Percentiles rank a stretch among this genome's conserved stretches.
Evolutionary conservation across 257 asterid species (phyloP).

Genomic region (Jacaranda mimosifolia): DNA sequence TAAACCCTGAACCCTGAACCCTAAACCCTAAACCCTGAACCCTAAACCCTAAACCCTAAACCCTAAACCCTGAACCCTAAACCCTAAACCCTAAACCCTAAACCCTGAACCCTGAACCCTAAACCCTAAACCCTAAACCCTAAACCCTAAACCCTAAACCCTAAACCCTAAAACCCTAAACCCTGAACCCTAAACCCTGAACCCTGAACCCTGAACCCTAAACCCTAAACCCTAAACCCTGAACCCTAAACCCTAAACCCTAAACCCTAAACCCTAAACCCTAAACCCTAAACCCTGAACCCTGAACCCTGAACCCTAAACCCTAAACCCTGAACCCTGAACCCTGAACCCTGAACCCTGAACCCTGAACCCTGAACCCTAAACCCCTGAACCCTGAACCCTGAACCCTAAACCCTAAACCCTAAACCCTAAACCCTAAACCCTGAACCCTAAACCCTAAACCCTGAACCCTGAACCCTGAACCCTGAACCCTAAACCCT

Average conservation of each 20-base stretch:
- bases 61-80: slow-evolving; percentile 35
- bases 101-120: slow-evolving; percentile 44
- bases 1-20: slow-evolving; percentile 45
- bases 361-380: slow-evolving; percentile 34
- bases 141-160: slow-evolving; percentile 39
- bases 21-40: slow-evolving; percentile 42
- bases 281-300: slow-evolving; percentile 35
- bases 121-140: slow-evolving; percentile 42
- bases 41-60: slow-evolving; percentile 45
- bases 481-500: slow-evolving; percentile 32
- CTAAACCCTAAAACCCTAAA: slow-evolving; percentile 41
- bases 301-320: slow-evolving; percentile 39
- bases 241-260: slow-evolving; percentile 42
- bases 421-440: slow-evolving; percentile 39
- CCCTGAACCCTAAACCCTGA: slow-evolving; percentile 40
- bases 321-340: slow-evolving; percentile 42
- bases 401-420: slow-evolving; percentile 41
- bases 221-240: slow-evolving; percentile 36
- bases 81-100: slow-evolving; percentile 42
- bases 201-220: slow-evolving; percentile 38
- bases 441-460: slow-evolving; percentile 40
- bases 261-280: slow-evolving; percentile 31
- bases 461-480: slow-evolving; percentile 32
- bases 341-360: slow-evolving; percentile 38
- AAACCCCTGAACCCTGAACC: slow-evolving; percentile 42